These are phyloP conservation scores for Corylus americana DNA, from an alignment of 306 rosid genomes.

Conservation along the genomic window DNA sequence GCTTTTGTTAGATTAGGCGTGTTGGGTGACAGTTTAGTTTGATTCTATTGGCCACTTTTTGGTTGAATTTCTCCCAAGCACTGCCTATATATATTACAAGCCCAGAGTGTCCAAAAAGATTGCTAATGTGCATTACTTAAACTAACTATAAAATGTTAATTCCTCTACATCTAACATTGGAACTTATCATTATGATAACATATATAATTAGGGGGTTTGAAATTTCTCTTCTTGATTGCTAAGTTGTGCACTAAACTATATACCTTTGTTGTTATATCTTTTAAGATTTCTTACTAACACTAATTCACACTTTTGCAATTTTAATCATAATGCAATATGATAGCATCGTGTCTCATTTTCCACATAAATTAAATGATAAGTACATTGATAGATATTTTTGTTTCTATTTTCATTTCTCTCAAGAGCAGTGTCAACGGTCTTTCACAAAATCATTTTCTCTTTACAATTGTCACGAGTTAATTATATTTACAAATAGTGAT, in stretches of 20 bases:
- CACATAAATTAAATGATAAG: not conserved
- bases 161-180: not conserved
- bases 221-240: not conserved
- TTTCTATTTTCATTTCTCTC: too few relatives aligned
- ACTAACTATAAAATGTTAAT: not conserved
- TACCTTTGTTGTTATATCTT: not conserved
- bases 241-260: not conserved
- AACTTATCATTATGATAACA: not conserved
- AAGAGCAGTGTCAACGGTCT: too few relatives aligned
- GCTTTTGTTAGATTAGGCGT: too few relatives aligned
- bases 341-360: not conserved
- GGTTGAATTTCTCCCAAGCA: too few relatives aligned
- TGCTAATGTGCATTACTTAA: not conserved
- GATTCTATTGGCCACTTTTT: too few relatives aligned
- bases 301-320: not conserved
- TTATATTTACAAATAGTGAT: too few relatives aligned
- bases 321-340: not conserved
- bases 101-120: not conserved
- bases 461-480: too few relatives aligned
- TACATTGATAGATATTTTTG: not conserved
- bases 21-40: too few relatives aligned
- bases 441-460: too few relatives aligned
- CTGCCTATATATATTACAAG: too few relatives aligned
- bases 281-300: not conserved
- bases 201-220: too few relatives aligned